Base-by-base conservation (phyloP, 2,329 filamentous ascomycete genomes). In the Aspergillus arachidicola region DNA sequence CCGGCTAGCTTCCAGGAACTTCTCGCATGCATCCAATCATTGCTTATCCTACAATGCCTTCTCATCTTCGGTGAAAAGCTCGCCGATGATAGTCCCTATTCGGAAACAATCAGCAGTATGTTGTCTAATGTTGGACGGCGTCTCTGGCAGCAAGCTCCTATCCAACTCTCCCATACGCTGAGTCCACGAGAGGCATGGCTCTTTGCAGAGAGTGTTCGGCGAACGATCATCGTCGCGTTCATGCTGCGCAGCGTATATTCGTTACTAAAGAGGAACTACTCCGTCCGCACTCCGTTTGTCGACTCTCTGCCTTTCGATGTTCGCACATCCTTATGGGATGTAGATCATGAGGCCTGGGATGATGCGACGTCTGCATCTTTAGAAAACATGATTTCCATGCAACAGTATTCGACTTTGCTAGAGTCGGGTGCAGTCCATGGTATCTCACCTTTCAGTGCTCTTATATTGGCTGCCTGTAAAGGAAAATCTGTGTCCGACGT, bases 211-310 rank as follows among this genome's bases (percentile, higher is more conserved):
- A 74, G 70, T 32, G 71, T 74, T 14, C 67, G 75, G 0, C 69
- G 74, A 6, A 77, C 74, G 0, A 72, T 76, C 16, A 75, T 72
- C 16, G 72, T 77, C 56, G 70, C 67, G 23, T 68, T 73, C 26
- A 70, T 77, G 54, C 62, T 78, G 6, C 63, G 67, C 23, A 75
- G 72, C 16, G 70, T 72, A 2, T 77, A 76, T 62, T 73, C 73
- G 1, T 64, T 75, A 9, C 61, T 68, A 4, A 71, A 60, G 41
- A 58, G 69, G 16, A 70, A 70, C 6, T 73, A 69, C 54, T 72
- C 72, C 0, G 69, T 67, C 11, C 71, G 72, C 0, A 73, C 72
- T 0, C 73, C 71, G 1, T 75, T 74, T 19, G 66, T 75, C 9
- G 72, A 74, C 41, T 67, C 71, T 1, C 56, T 74, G 16, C 72